Evolutionary conservation across 2,329 filamentous ascomycete genomes (phyloP).

Genomic region (Verticillium klebahnii): DNA sequence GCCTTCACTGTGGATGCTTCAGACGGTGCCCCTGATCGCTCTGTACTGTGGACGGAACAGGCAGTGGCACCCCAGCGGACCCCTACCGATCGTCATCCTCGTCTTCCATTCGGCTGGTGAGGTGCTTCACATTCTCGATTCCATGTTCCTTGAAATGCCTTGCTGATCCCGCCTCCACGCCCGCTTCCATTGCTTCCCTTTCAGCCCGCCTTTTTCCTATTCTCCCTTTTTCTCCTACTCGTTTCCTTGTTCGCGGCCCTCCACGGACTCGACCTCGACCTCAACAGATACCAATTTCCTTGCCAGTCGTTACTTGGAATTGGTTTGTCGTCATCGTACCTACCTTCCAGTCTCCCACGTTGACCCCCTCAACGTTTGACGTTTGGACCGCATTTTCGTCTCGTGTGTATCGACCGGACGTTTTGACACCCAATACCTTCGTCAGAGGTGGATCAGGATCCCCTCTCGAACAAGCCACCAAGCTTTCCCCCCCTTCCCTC

Average conservation of each 20-base stretch:
- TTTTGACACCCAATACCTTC: neutral
- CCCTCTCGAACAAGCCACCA: conserved; percentile 1
- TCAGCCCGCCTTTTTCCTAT: conserved; percentile 9
- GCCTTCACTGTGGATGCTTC: neutral
- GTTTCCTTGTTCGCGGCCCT: conserved; percentile 1
- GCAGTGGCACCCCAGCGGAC: neutral
- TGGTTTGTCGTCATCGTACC: conserved; percentile 6
- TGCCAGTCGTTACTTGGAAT: conserved; percentile 9
- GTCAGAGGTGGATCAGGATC: conserved; percentile 5
- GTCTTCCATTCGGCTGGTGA: conserved; percentile 6
- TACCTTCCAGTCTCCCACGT: neutral
- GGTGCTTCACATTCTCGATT: conserved; percentile 4
- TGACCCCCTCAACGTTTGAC: neutral
- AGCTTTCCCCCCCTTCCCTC: neutral
- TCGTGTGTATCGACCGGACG: neutral
- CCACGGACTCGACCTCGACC: neutral
- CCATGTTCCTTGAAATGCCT: conserved; percentile 10
- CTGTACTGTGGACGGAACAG: neutral
- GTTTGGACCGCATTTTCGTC: neutral
- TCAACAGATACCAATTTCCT: conserved; percentile 10
- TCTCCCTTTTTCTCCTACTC: conserved; percentile 3
- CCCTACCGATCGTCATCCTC: neutral
- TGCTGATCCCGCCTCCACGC: conserved; percentile 11
- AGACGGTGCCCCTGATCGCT: neutral
- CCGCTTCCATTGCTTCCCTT: conserved; percentile 3